Percentiles rank a stretch among this genome's conserved stretches.
These are phyloP conservation scores for Stipa capillata DNA, from an alignment of 176 grass and related monocot genomes.

Conservation along the genomic window DNA sequence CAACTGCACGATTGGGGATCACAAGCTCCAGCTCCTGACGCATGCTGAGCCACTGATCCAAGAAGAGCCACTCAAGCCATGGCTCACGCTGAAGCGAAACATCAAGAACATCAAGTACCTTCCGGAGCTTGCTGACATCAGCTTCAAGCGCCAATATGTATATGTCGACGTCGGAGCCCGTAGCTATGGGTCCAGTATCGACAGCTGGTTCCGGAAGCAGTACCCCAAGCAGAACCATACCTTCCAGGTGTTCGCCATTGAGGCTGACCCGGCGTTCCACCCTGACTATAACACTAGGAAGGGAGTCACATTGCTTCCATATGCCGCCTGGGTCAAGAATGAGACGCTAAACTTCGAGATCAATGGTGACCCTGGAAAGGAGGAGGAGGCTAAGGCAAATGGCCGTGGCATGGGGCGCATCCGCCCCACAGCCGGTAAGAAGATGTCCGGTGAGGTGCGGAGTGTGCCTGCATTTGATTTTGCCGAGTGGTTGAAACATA, in stretches of 20 bases:
- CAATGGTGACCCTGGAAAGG: constrained; percentile 44
- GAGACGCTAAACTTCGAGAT: constrained; percentile 70
- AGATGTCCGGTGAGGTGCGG: constrained; percentile 24
- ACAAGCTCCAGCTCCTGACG: constrained; percentile 48
- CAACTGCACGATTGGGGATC: constrained; percentile 37
- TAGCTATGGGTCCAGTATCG: constrained; percentile 74
- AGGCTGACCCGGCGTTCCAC: constrained; percentile 65
- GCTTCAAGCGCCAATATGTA: constrained; percentile 57
- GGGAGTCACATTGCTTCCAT: constrained; percentile 59
- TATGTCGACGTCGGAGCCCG: constrained; percentile 61
- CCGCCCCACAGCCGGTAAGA: constrained; percentile 19
- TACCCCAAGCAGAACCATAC: constrained; percentile 85
- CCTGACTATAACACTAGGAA: constrained; percentile 58
- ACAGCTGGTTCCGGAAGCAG: constrained; percentile 76
- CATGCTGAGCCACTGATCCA: constrained; percentile 55
- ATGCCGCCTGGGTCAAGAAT: constrained; percentile 66
- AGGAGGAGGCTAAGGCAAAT: constrained; percentile 30
- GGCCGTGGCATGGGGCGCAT: constrained; percentile 64
- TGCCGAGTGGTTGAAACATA: constrained; percentile 52
- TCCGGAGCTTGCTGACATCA: constrained; percentile 47
- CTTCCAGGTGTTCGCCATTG: constrained; percentile 67
- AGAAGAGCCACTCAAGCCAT: constrained; percentile 71
- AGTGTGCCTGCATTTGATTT: constrained; percentile 63
- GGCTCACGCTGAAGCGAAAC: constrained; percentile 71
- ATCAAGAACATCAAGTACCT: constrained; percentile 68